phyloP scores from a whole-genome alignment of 2,329 filamentous ascomycete genomes.

The Colletotrichum viniferum region DNA sequence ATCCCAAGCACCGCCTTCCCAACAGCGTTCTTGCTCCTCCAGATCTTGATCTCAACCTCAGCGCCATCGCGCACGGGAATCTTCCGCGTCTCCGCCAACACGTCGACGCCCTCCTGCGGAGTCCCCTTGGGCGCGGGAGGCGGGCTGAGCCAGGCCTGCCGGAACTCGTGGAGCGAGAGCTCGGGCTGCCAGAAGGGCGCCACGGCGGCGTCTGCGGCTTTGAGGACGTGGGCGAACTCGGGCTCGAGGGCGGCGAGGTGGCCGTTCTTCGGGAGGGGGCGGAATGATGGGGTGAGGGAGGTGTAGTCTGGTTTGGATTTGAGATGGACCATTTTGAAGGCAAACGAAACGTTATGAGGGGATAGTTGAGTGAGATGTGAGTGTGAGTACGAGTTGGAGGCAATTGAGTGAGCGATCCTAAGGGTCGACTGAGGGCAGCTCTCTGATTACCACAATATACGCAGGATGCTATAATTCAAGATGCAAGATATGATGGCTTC shows the following conservation, averaged over 20 bases:
- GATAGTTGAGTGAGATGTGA: neutral
- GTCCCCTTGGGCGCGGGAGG: constrained; percentile 29
- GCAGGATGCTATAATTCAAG: neutral
- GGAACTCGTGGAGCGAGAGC: constrained; percentile 32
- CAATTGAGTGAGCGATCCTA: neutral
- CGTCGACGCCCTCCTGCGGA: constrained; percentile 36
- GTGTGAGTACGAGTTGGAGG: neutral
- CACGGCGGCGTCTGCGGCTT: constrained; percentile 27
- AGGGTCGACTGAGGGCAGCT: neutral
- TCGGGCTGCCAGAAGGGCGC: constrained; percentile 31
- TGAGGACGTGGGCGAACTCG: constrained; percentile 31
- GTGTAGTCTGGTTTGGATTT: constrained; percentile 32
- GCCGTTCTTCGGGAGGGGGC: constrained; percentile 37
- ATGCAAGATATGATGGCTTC: neutral
- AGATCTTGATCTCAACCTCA: constrained; percentile 38
- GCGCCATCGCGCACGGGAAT: constrained; percentile 37
- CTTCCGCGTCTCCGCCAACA: constrained; percentile 30
- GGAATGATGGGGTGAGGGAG: constrained; percentile 31
- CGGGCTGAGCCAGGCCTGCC: constrained; percentile 27
- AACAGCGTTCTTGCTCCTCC: constrained; percentile 27
- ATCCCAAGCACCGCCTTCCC: constrained; percentile 30
- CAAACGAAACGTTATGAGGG: fast-evolving
- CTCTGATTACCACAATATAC: neutral
- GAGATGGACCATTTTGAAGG: constrained; percentile 25
- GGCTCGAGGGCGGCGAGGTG: constrained; percentile 37